A percentile compares a stretch with the other conserved stretches of the same genome.
Conservation (phyloP, 805 yeast species). For the Pichia insulana region DNA sequence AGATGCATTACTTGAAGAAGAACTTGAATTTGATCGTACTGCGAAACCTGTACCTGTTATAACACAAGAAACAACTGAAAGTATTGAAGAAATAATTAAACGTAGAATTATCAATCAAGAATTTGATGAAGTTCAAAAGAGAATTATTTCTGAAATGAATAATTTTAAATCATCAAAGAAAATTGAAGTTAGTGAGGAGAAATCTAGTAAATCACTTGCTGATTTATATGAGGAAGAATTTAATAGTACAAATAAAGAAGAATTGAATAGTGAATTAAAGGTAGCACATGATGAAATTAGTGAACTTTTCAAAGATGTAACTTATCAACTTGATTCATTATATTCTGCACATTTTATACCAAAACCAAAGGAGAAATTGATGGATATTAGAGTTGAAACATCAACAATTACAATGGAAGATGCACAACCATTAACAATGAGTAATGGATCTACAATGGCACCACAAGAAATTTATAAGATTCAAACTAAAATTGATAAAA, state of each 20-base stretch:
- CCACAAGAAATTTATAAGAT: constrained; percentile 85
- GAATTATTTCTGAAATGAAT: constrained; percentile 58
- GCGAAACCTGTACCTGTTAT: constrained; percentile 95
- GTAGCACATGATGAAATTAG: constrained; percentile 73
- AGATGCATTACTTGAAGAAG: constrained; percentile 78
- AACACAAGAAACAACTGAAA: constrained; percentile 79
- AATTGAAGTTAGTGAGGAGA: constrained; percentile 70
- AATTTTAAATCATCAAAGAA: constrained; percentile 46
- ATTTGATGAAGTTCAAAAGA: constrained; percentile 78
- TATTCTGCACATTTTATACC: constrained; percentile 95
- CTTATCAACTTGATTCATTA: constrained; percentile 73
- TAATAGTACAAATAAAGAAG: constrained; percentile 31
- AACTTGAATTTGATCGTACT: constrained; percentile 82
- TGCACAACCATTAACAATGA: constrained; percentile 83
- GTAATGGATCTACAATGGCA: constrained; percentile 69
- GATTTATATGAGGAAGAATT: constrained; percentile 85
- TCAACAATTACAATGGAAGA: constrained; percentile 90
- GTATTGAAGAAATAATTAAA: constrained; percentile 81
- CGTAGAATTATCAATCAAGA: constrained; percentile 66
- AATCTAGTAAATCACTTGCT: constrained; percentile 81
- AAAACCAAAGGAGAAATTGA: constrained; percentile 69
- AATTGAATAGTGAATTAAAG: constrained; percentile 51
- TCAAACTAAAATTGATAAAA: constrained; percentile 33
- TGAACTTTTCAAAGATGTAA: constrained; percentile 50
- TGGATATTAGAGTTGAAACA: constrained; percentile 75